Percentiles rank a stretch among this genome's conserved stretches.
phyloP scores from a whole-genome alignment of 2,329 filamentous ascomycete genomes.

The Exophiala dermatitidis region DNA sequence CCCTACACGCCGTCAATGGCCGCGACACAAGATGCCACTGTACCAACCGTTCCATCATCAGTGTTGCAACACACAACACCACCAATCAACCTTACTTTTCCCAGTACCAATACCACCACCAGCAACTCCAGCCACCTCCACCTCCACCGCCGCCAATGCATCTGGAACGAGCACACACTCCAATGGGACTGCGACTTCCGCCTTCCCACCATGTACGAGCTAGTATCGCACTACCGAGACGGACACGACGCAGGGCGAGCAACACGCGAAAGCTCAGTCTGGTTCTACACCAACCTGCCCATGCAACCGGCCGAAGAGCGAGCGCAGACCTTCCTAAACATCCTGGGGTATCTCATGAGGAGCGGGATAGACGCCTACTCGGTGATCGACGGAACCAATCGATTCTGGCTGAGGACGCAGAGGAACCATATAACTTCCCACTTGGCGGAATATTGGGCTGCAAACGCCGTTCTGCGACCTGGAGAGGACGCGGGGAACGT shows the following conservation, averaged over 20 bases:
- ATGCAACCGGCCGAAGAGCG: neutral
- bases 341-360: neutral
- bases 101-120: too few relatives aligned
- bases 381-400: neutral
- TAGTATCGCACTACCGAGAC: neutral
- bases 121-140: too few relatives aligned
- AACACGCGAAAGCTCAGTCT: neutral
- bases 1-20: too few relatives aligned
- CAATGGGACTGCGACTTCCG: neutral
- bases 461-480: neutral
- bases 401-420: neutral
- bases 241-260: neutral
- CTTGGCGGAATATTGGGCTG: neutral
- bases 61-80: too few relatives aligned
- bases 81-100: too few relatives aligned
- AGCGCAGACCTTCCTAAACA: neutral
- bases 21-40: too few relatives aligned
- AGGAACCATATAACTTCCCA: neutral
- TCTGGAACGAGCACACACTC: neutral
- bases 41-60: neutral
- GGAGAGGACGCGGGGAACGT: neutral
- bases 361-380: neutral
- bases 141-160: neutral
- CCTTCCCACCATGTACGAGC: neutral
- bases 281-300: neutral